Evolutionary conservation across 2,329 filamentous ascomycete genomes (phyloP), one percentile per base, ranked within the genome.

Genomic region (Dichotomopilus funicola): DNA sequence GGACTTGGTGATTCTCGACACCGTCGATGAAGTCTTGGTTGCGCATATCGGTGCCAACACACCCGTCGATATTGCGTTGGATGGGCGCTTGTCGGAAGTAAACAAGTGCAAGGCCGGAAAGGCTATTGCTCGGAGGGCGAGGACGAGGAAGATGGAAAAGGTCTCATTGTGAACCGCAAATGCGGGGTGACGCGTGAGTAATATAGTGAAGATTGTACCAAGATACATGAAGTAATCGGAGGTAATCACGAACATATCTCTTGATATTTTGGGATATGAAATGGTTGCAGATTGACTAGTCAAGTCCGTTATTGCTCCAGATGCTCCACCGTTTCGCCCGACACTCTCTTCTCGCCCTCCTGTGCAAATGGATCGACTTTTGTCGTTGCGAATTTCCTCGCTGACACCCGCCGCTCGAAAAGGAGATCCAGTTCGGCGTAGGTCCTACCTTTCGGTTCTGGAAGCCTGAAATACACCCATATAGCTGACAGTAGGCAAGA

Each of bases 11-110:
- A 66, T 70, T 1, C 67, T 81, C 3, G 76, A 80, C 56, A 76
- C 75, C 0, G 70, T 79, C 59, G 78, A 78, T 49, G 73, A 80
- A 60, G 76, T 80, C 1, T 67, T 80, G 1, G 68, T 71, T 3
- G 59, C 66, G 36, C 76, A 78, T 55, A 71, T 78, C 31, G 59
- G 64, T 46, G 62, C 65, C 2, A 61, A 69, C 43, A 69, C 64
- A 1, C 74, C 74, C 0, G 65, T 77, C 4, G 61, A 73, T 27
- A 70, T 73, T 37, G 62, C 65, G 56, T 60, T 76, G 5, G 74
- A 76, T 36, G 71, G 70, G 0, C 65, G 75, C 9, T 74, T 77
- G 35, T 58, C 45, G 34, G 19, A 13, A 0, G 49, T 48, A 8
- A 56, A 49, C 37, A 49, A 49, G n/a, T 56, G 54, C 38, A 56